Percentiles rank a stretch among this genome's conserved stretches.
phyloP scores from a whole-genome alignment of 169 alveolate genomes.

The Babesia sp. region DNA sequence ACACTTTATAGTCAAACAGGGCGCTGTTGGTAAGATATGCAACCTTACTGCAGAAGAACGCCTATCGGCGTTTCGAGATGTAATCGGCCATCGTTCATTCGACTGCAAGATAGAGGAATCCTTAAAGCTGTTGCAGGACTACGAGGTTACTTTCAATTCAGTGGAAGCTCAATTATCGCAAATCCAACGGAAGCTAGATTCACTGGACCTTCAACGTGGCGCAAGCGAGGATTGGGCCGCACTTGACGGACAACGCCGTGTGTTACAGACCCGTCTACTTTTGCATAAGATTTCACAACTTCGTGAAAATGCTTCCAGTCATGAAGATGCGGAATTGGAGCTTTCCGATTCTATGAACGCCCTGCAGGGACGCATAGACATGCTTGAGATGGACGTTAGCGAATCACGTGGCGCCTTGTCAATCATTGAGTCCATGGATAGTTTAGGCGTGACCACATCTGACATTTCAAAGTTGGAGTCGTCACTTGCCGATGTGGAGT shows the following conservation, averaged over 20 bases:
- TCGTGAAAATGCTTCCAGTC: not conserved
- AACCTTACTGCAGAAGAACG: constrained; percentile 37
- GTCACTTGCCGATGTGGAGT: not conserved
- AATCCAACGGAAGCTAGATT: constrained; percentile 28
- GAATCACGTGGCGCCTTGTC: constrained; percentile 13
- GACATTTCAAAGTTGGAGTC: not conserved
- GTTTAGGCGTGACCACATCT: not conserved
- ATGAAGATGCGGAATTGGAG: not conserved
- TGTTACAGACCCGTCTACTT: constrained; percentile 23
- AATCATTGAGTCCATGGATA: constrained; percentile 18
- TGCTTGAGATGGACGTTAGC: constrained; percentile 24
- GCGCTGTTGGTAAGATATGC: constrained; percentile 40
- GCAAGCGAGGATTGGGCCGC: constrained; percentile 35
- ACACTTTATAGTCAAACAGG: constrained; percentile 58
- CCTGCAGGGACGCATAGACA: constrained; percentile 19
- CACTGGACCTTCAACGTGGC: constrained; percentile 20
- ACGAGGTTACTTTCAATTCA: constrained; percentile 7
- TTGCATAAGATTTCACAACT: constrained; percentile 21
- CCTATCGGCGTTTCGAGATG: constrained; percentile 44
- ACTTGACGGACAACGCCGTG: constrained; percentile 45
- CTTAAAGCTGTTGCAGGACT: constrained; percentile 37
- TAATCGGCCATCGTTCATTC: constrained; percentile 53
- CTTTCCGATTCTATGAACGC: not conserved
- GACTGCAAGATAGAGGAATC: constrained; percentile 51
- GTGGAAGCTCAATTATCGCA: constrained; percentile 36